Conservation (phyloP, 306 rosid genomes). For the Morella rubra region DNA sequence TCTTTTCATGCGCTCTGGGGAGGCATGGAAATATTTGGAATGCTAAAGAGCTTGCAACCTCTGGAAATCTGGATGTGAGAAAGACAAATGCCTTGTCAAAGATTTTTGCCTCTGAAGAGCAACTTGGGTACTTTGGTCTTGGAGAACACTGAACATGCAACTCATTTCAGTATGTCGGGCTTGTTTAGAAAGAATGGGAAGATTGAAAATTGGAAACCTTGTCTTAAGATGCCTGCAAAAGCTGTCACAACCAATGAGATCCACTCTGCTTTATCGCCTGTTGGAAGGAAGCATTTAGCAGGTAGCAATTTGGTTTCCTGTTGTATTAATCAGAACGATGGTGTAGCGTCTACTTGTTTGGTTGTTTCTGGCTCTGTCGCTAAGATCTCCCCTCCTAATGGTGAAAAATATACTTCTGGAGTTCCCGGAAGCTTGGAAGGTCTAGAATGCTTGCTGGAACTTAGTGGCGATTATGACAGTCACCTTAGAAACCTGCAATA, state of each 20-base stretch:
- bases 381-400: conserved; percentile 22
- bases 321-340: conserved; percentile 32
- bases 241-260: conserved; percentile 33
- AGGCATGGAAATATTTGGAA: conserved; percentile 53
- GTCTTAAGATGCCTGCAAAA: conserved; percentile 23
- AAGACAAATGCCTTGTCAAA: conserved; percentile 24
- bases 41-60: conserved; percentile 25
- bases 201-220: conserved; percentile 28
- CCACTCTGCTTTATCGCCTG: not conserved
- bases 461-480: conserved; percentile 69
- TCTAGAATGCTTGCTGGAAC: conserved; percentile 57
- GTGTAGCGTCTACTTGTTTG: conserved; percentile 29
- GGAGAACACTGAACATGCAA: not conserved
- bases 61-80: conserved; percentile 30
- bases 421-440: conserved; percentile 41
- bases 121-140: not conserved
- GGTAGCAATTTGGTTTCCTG: conserved; percentile 30
- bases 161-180: not conserved
- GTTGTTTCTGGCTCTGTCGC: conserved; percentile 29
- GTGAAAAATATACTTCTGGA: conserved; percentile 27
- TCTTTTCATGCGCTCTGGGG: conserved; percentile 64
- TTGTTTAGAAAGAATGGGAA: conserved; percentile 31
- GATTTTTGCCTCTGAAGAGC: conserved; percentile 16
- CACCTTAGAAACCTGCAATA: conserved; percentile 52
- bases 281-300: conserved; percentile 30